Base-by-base conservation (phyloP, 2,329 filamentous ascomycete genomes). In the Dactylella cylindrospora region DNA sequence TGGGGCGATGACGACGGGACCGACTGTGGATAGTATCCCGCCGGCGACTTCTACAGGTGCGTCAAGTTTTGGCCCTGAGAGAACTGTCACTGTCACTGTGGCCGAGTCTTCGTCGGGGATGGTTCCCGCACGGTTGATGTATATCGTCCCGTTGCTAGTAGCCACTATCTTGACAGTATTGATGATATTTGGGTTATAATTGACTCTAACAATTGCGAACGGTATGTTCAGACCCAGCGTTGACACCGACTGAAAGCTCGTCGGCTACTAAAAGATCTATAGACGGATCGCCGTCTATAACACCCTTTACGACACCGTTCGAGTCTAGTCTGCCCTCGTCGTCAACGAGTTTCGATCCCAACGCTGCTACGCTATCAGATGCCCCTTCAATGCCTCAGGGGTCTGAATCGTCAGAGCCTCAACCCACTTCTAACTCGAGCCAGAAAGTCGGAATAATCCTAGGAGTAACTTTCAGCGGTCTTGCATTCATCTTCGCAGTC, bases 401-500 rank as follows among this genome's bases (percentile, higher is more conserved):
- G n/a, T n/a, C n/a, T n/a, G n/a, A n/a, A n/a, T n/a, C n/a, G n/a
- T n/a, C n/a, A n/a, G n/a, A n/a, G n/a, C n/a, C n/a, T n/a, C n/a
- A n/a, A n/a, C n/a, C n/a, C n/a, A n/a, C n/a, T n/a, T n/a, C n/a
- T n/a, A n/a, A n/a, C n/a, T n/a, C n/a, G n/a, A n/a, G n/a, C n/a
- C n/a, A n/a, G n/a, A n/a, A n/a, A n/a, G n/a, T n/a, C n/a, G n/a
- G n/a, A n/a, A n/a, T n/a, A n/a, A n/a, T n/a, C n/a, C n/a, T n/a
- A n/a, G n/a, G n/a, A n/a, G n/a, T n/a, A n/a, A n/a, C n/a, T n/a
- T 31, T 31, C 33, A 17, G 19, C 26, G 33, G 7, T 29, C 26
- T 15, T 1, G 36, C 35, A 45, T 67, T 67, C 52, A 67, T 51
- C 17, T 45, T 47, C 13, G 66, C 66, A 15, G 66, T 64, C n/a